Conservation (phyloP, 1,284 basidiomycete genomes). For the Jaminaea rosea region DNA sequence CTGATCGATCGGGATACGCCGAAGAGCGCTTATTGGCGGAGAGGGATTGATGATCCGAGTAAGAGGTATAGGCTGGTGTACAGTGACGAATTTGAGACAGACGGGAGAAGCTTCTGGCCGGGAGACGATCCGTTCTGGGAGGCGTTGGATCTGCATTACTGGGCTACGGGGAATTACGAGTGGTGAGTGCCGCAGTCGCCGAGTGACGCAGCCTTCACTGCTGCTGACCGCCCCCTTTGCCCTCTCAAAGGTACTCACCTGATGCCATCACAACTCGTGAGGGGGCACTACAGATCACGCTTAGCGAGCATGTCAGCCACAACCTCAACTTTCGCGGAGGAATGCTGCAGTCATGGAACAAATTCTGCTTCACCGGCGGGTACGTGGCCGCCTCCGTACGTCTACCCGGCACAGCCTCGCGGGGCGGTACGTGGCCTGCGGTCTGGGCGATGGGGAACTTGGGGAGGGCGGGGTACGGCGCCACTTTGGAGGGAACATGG, state of each 20-base stretch:
- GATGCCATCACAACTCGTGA: conserved; percentile 25
- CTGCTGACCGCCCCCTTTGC: too few relatives aligned
- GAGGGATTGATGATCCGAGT: neutral
- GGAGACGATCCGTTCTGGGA: conserved; percentile 48
- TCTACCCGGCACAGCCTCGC: conserved; percentile 26
- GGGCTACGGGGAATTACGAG: conserved; percentile 26
- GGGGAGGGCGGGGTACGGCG: conserved; percentile 70
- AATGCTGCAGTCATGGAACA: conserved; percentile 42
- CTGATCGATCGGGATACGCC: conserved; percentile 40
- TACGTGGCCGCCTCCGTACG: conserved; percentile 41
- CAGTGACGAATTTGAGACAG: conserved; percentile 38
- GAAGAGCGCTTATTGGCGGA: conserved; percentile 9
- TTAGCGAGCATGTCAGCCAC: conserved; percentile 13
- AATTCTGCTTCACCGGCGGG: conserved; percentile 46
- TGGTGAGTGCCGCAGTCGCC: too few relatives aligned
- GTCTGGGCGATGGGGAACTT: conserved; percentile 51
- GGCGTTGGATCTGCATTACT: conserved; percentile 23
- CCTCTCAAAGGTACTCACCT: too few relatives aligned
- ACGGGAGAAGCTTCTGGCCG: conserved; percentile 36
- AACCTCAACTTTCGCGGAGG: conserved; percentile 38
- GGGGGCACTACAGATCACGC: conserved; percentile 26
- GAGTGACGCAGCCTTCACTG: too few relatives aligned
- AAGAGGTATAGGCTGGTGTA: conserved; percentile 41
- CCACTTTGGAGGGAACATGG: conserved; percentile 54
- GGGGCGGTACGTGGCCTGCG: conserved; percentile 20